Evolutionary conservation across 441 rosid genomes (phyloP), one percentile per base, ranked within the genome.

Genomic region (Euphorbia celastroides): DNA sequence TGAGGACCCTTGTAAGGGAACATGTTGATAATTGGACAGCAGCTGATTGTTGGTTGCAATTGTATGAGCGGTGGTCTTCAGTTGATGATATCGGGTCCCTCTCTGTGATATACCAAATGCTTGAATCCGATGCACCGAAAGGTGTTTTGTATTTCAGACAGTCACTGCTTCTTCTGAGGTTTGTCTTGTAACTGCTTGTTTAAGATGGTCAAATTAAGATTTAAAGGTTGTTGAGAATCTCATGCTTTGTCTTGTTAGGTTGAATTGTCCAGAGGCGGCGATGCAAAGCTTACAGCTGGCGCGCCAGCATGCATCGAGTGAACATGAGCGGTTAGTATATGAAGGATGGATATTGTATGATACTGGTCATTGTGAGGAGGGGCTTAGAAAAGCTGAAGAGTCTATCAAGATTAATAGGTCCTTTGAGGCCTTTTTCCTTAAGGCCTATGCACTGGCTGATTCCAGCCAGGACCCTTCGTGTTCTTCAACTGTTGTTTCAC

Each of bases 331-430:
- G 31, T 80, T 91, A 59, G 97, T 94, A 20, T 94, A 94, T 44
- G 97, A 94, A 79, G 99, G 99, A 61, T 93, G 99, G 99, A 93
- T 93, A 70, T 80, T 93, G 70, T 94, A 94, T 70, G 99, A 91
- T 72, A 91, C 96, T 0, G 96, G 99, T 63, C 96, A 92, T 64
- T 89, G 92, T 61, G 92, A 94, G 65, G 97, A 89, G 82, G 97
- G 97, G 65, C 90, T 89, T 67, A 82, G 65, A 69, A 94, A 89
- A 79, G 98, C 98, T 2, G 96, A 94, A 52, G 89, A 89, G 68
- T 94, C 98, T 69, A 88, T 92, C 25, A 74, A 81, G 76, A 81
- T 82, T 60, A 82, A 83, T 72, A 86, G 93, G 80, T 92, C 99
- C 7, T 93, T 93, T 27, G 99, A 93, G 80, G 99, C 97, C 32